Percentiles rank a stretch among this genome's conserved stretches.
Conservation (phyloP, 2,329 filamentous ascomycete species). For the Aureobasidium vineae region DNA sequence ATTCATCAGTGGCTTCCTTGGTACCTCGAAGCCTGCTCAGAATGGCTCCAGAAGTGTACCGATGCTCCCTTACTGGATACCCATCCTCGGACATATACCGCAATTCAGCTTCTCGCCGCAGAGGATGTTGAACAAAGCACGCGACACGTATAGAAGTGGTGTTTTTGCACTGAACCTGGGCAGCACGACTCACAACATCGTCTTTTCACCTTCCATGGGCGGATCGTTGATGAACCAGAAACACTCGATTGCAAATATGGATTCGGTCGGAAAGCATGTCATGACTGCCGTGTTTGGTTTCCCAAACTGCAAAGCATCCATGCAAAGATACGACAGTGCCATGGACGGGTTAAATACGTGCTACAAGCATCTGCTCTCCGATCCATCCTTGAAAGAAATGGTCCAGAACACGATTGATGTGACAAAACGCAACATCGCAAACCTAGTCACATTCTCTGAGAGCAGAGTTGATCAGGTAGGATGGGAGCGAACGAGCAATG, state of each 20-base stretch:
- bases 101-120: constrained; percentile 50
- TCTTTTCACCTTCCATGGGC: constrained; percentile 51
- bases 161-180: constrained; percentile 53
- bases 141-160: constrained; percentile 42
- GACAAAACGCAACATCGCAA: constrained; percentile 50
- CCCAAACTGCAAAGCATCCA: constrained; percentile 34
- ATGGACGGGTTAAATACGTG: constrained; percentile 38
- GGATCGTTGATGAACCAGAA: constrained; percentile 43
- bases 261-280: constrained; percentile 33
- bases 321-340: constrained; percentile 40
- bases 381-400: constrained; percentile 48
- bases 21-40: constrained; percentile 23
- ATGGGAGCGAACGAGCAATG: constrained; percentile 58
- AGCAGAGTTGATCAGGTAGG: constrained; percentile 60
- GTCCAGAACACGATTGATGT: constrained; percentile 41
- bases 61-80: constrained; percentile 59
- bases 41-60: constrained; percentile 43
- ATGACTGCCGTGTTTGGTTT: constrained; percentile 46
- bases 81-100: constrained; percentile 55
- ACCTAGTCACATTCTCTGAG: constrained; percentile 58
- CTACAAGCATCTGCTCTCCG: constrained; percentile 48
- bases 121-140: constrained; percentile 45
- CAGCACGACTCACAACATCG: constrained; percentile 51
- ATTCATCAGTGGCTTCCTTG: constrained; percentile 26
- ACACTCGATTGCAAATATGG: constrained; percentile 36